These are phyloP conservation scores for Nannochloropsis salina DNA, from an alignment of 108 stramenopile species.

Conservation along the genomic window DNA sequence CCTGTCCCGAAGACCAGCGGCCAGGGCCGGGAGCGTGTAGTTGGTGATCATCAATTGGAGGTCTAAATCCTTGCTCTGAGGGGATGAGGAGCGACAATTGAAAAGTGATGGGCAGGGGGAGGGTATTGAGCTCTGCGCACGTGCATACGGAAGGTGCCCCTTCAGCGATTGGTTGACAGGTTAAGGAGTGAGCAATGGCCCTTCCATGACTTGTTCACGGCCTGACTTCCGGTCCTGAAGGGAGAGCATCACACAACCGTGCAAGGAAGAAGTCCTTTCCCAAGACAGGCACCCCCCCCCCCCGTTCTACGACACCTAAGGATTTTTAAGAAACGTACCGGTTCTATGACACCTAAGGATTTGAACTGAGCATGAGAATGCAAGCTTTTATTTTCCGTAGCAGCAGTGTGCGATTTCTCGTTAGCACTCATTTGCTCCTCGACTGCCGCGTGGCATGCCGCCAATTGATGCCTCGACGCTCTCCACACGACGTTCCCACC, in stretches of 20 bases:
- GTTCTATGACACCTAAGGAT: not conserved
- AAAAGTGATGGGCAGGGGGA: too few relatives aligned
- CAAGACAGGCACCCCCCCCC: too few relatives aligned
- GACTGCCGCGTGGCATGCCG: not conserved
- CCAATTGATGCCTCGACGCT: not conserved
- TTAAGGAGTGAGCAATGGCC: too few relatives aligned
- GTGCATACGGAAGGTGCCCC: too few relatives aligned
- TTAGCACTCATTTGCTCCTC: not conserved
- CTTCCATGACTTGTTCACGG: too few relatives aligned
- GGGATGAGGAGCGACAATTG: not conserved
- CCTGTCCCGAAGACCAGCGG: slow-evolving; percentile 79
- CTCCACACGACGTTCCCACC: not conserved
- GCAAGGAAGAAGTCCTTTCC: too few relatives aligned
- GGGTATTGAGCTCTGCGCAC: too few relatives aligned
- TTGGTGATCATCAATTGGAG: slow-evolving; percentile 75
- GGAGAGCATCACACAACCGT: too few relatives aligned
- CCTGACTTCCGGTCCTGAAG: too few relatives aligned
- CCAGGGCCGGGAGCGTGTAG: slow-evolving; percentile 79
- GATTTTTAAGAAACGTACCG: not conserved
- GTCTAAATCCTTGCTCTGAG: slow-evolving; percentile 74
- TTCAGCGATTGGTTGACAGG: too few relatives aligned
- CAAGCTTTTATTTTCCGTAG: not conserved
- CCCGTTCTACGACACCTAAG: too few relatives aligned
- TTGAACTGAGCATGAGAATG: not conserved
- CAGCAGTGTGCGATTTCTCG: not conserved